Evolutionary conservation across 169 alveolate genomes (phyloP).

Genomic region (Besnoitia besnoiti): DNA sequence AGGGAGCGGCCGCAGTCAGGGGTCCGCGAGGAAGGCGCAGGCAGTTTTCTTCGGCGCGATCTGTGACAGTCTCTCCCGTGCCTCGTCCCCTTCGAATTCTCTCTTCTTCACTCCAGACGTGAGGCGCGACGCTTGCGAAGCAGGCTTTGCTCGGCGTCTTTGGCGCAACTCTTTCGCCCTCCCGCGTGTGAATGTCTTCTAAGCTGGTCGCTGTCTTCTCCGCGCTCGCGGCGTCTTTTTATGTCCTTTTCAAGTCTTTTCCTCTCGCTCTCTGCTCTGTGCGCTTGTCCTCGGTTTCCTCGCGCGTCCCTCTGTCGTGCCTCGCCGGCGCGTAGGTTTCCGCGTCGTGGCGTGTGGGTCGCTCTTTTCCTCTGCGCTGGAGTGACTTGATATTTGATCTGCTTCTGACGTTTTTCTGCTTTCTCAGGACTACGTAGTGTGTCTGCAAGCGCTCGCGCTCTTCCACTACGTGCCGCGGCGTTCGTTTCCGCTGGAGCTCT

Average conservation of each 20-base stretch:
- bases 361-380: too few relatives aligned
- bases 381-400: too few relatives aligned
- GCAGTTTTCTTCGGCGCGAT: neutral
- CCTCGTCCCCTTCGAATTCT: neutral
- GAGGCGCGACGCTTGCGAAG: neutral
- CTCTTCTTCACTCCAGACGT: neutral
- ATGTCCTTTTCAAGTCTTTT: neutral
- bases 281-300: too few relatives aligned
- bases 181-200: too few relatives aligned
- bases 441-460: conserved; percentile 24
- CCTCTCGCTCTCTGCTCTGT: neutral
- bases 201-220: neutral
- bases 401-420: neutral
- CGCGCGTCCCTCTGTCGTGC: neutral
- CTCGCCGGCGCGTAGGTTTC: neutral
- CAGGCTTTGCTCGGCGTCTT: too few relatives aligned
- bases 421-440: neutral
- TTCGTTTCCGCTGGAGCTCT: neutral
- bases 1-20: too few relatives aligned
- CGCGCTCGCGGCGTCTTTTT: neutral
- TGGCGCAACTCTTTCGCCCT: too few relatives aligned
- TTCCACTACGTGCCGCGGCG: neutral
- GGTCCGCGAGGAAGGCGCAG: neutral
- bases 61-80: neutral
- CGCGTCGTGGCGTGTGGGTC: neutral